phyloP scores from a whole-genome alignment of 345 rosid species.

The Moricandia moricandioides region DNA sequence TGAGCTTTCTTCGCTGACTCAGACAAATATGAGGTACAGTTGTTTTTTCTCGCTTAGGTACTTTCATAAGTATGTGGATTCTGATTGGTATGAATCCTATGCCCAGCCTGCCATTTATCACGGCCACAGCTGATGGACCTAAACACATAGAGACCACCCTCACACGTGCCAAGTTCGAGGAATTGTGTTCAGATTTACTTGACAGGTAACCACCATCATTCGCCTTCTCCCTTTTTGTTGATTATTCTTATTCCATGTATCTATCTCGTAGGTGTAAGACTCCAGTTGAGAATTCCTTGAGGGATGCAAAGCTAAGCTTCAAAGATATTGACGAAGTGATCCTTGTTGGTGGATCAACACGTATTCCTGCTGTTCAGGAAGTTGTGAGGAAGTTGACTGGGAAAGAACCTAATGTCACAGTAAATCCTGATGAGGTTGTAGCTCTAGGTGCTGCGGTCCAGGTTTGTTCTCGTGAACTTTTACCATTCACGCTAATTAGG shows the following conservation, averaged over 20 bases:
- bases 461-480: slow-evolving; percentile 43
- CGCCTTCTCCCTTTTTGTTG: not conserved
- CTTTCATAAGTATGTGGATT: not conserved
- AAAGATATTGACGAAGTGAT: slow-evolving; percentile 93
- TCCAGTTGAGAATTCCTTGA: slow-evolving; percentile 83
- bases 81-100: not conserved
- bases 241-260: not conserved
- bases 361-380: slow-evolving; percentile 94
- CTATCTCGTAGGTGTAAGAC: slow-evolving; percentile 56
- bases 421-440: slow-evolving; percentile 98
- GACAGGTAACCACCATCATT: slow-evolving; percentile 56
- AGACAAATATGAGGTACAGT: slow-evolving; percentile 75
- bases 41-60: not conserved
- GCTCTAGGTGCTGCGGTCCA: slow-evolving; percentile 99
- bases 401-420: slow-evolving; percentile 93
- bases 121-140: slow-evolving; percentile 98
- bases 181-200: slow-evolving; percentile 80
- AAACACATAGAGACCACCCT: slow-evolving; percentile 93
- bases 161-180: slow-evolving; percentile 92
- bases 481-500: not conserved
- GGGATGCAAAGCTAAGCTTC: slow-evolving; percentile 86
- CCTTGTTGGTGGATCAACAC: slow-evolving; percentile 99
- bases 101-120: slow-evolving; percentile 90
- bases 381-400: slow-evolving; percentile 88
- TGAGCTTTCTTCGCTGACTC: slow-evolving; percentile 92